These are phyloP conservation scores for Amanita pseudoporphyria DNA, from an alignment of 768 basidiomycete species.

Conservation along the genomic window DNA sequence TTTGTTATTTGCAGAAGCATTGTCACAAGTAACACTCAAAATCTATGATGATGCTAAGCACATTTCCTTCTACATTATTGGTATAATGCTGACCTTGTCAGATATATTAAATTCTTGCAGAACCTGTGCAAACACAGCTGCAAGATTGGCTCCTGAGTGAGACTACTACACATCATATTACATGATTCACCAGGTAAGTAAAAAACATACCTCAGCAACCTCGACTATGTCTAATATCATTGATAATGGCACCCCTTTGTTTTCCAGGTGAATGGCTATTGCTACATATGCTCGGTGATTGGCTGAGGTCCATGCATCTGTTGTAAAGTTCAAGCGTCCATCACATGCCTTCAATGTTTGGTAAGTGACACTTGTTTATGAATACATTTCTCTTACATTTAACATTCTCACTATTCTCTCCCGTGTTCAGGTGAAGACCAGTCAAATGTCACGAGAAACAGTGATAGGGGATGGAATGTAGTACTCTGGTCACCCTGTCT, in stretches of 20 bases:
- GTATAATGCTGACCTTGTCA: background rate
- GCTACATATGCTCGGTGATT: constrained; percentile 18
- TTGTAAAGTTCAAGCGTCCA: constrained; percentile 22
- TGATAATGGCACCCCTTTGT: too few relatives aligned
- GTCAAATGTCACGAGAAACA: constrained; percentile 19
- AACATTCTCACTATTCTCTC: constrained; percentile 8
- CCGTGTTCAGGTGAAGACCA: constrained; percentile 3
- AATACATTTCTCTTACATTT: constrained; percentile 1
- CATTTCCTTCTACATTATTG: background rate
- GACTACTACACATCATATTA: constrained; percentile 29
- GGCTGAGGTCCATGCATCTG: constrained; percentile 25
- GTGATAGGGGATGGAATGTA: constrained; percentile 24
- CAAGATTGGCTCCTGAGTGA: constrained; percentile 26
- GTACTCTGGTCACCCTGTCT: constrained; percentile 22
- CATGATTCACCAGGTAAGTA: constrained; percentile 23
- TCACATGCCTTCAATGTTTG: constrained; percentile 16
- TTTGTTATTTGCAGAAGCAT: background rate
- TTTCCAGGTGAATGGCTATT: constrained; percentile 20
- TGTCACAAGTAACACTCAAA: too few relatives aligned
- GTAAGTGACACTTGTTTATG: background rate
- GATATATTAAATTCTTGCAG: constrained; percentile 20
- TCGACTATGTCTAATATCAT: too few relatives aligned
- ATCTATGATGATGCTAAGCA: background rate
- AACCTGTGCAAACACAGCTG: constrained; percentile 21
- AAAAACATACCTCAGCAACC: constrained; percentile 19